A percentile compares a stretch with the other conserved stretches of the same genome.
phyloP scores from a whole-genome alignment of 2,329 filamentous ascomycete species.

The Fusarium sp. region DNA sequence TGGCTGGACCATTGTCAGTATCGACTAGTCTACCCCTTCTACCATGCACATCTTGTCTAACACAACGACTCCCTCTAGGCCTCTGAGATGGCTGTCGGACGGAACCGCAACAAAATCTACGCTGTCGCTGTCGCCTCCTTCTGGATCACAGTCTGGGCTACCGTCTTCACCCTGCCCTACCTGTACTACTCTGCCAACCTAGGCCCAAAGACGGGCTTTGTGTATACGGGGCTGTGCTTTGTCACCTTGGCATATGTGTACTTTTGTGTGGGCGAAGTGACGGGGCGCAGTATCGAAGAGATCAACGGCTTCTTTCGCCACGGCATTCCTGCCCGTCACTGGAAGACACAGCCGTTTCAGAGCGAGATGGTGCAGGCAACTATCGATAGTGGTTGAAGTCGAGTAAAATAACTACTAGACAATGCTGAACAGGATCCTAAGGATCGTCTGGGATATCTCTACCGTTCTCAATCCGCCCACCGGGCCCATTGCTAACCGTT shows the following conservation, averaged over 20 bases:
- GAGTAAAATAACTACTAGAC: no score
- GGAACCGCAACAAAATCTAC: constrained; percentile 51
- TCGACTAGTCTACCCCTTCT: no score
- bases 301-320: constrained; percentile 44
- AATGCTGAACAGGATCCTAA: no score
- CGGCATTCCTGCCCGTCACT: constrained; percentile 41
- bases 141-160: constrained; percentile 54
- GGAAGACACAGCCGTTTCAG: constrained; percentile 39
- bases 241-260: constrained; percentile 50
- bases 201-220: constrained; percentile 52
- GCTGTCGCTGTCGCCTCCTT: constrained; percentile 53
- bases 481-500: neutral
- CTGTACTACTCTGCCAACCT: constrained; percentile 52
- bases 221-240: constrained; percentile 49
- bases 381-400: no score
- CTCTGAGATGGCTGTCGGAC: constrained; percentile 58
- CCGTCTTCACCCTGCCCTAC: constrained; percentile 52
- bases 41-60: neutral
- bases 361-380: neutral
- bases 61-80: constrained; percentile 39
- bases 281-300: constrained; percentile 44
- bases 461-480: constrained; percentile 1
- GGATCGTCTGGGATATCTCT: neutral
- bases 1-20: constrained; percentile 50
- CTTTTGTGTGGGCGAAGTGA: constrained; percentile 49